A percentile compares a stretch with the other conserved stretches of the same genome.
These are phyloP conservation scores for Hypoxylon trugodes DNA, from an alignment of 495 filamentous ascomycete genomes.

Conservation along the genomic window DNA sequence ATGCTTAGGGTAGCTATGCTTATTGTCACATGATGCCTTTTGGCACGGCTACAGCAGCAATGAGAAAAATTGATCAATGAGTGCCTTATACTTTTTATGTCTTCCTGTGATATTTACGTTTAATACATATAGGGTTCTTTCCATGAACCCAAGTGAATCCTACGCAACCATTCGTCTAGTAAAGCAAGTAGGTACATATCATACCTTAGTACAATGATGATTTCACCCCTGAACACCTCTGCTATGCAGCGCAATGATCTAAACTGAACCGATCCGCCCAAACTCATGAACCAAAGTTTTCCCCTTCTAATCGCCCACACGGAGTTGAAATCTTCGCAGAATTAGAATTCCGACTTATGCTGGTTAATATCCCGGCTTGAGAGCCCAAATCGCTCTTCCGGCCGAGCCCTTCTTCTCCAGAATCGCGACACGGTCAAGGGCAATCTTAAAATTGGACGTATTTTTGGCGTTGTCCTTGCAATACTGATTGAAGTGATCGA, in stretches of 20 bases:
- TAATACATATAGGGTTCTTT: background rate
- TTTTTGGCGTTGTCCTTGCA: slow-evolving; percentile 50
- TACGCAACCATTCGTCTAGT: too few relatives aligned
- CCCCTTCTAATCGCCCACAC: background rate
- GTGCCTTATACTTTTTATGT: background rate
- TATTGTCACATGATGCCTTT: slow-evolving; percentile 63
- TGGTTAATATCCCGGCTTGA: slow-evolving; percentile 43
- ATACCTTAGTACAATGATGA: too few relatives aligned
- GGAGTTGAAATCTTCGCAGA: background rate
- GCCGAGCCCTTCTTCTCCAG: slow-evolving; percentile 51
- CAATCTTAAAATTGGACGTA: slow-evolving; percentile 58
- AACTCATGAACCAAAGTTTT: background rate
- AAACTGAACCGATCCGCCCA: background rate
- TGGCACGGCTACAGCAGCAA: slow-evolving; percentile 59
- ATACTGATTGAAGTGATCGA: slow-evolving; percentile 75
- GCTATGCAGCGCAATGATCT: background rate
- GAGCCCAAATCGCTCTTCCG: slow-evolving; percentile 55
- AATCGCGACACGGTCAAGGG: slow-evolving; percentile 59
- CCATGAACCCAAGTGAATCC: too few relatives aligned
- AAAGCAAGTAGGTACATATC: too few relatives aligned
- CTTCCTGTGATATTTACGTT: slow-evolving; percentile 9
- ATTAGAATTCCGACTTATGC: background rate
- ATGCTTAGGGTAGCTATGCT: slow-evolving; percentile 48
- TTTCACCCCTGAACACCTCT: too few relatives aligned
- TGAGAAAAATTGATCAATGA: slow-evolving; percentile 44